Conservation (phyloP, 192 early-diverging fungal genomes). For the Phlyctochytrium planicorne region DNA sequence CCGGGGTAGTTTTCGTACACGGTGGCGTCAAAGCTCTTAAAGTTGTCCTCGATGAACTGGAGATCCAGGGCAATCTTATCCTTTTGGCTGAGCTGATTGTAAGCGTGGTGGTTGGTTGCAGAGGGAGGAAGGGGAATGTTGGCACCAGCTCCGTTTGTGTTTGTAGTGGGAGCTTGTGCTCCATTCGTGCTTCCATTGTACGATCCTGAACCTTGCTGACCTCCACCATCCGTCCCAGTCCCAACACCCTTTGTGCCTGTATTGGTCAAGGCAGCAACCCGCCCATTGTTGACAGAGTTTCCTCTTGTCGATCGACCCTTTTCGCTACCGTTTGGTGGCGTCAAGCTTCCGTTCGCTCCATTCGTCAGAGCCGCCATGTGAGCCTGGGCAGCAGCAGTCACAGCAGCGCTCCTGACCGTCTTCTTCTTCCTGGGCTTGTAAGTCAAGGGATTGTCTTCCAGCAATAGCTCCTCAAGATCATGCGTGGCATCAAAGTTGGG, state of each 20-base stretch:
- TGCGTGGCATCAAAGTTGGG: slow-evolving; percentile 22
- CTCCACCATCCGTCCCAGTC: not conserved
- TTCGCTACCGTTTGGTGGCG: not conserved
- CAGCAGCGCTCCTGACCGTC: not conserved
- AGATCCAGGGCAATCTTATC: not conserved
- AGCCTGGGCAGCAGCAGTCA: not conserved
- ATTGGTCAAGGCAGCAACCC: too few relatives aligned
- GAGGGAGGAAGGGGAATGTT: not conserved
- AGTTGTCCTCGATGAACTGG: not conserved
- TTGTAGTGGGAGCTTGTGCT: too few relatives aligned
- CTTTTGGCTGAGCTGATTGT: not conserved
- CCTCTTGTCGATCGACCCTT: not conserved
- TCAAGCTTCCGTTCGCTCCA: not conserved
- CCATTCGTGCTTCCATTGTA: not conserved
- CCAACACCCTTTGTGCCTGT: not conserved
- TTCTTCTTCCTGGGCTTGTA: not conserved
- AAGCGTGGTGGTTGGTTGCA: not conserved
- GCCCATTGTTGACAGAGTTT: not conserved
- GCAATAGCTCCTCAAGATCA: slow-evolving; percentile 68
- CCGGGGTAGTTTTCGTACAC: not conserved
- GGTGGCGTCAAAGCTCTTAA: not conserved
- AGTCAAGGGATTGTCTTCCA: slow-evolving; percentile 53
- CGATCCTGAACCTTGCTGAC: not conserved
- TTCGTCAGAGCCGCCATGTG: not conserved
- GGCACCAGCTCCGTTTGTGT: not conserved